phyloP scores from a whole-genome alignment of 1,284 basidiomycete genomes.

The Pseudozyma pruni region DNA sequence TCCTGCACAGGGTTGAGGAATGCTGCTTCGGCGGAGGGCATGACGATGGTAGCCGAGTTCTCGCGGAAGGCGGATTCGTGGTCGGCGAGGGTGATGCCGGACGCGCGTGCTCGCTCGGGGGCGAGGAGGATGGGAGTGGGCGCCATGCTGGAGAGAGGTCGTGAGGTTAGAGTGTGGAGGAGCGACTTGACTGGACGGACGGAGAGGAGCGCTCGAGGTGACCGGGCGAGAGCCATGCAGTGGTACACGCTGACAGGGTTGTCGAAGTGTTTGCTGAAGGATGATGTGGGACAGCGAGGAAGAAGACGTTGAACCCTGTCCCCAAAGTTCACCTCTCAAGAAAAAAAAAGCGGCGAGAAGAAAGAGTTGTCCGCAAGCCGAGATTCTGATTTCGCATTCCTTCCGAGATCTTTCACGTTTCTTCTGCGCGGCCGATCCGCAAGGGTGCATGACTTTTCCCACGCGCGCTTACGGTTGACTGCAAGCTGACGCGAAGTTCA shows the following conservation, averaged over 20 bases:
- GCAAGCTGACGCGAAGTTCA: constrained; percentile 12
- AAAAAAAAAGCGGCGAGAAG: neutral
- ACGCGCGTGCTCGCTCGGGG: constrained; percentile 45
- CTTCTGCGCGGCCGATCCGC: neutral
- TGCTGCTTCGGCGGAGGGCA: constrained; percentile 67
- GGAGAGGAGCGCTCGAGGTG: constrained; percentile 17
- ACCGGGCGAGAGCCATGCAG: constrained; percentile 27
- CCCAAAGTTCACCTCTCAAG: neutral
- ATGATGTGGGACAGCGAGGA: too few species aligned
- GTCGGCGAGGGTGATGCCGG: constrained; percentile 55
- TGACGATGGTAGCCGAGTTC: constrained; percentile 64
- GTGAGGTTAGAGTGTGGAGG: neutral
- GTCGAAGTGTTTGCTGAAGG: too few species aligned
- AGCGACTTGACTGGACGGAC: constrained; percentile 9
- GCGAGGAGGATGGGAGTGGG: constrained; percentile 60
- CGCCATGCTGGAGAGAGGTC: constrained; percentile 49
- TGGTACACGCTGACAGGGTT: too few species aligned
- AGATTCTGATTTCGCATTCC: neutral
- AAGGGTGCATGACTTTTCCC: neutral
- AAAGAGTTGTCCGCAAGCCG: constrained; percentile 5
- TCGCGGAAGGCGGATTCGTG: constrained; percentile 63
- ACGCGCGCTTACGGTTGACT: neutral
- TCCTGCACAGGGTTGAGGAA: constrained; percentile 99
- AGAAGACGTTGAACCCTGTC: constrained; percentile 3
- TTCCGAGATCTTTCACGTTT: neutral